Evolutionary conservation across 177 flowering plant genomes (phyloP).

Genomic region (Vitis hybrid): DNA sequence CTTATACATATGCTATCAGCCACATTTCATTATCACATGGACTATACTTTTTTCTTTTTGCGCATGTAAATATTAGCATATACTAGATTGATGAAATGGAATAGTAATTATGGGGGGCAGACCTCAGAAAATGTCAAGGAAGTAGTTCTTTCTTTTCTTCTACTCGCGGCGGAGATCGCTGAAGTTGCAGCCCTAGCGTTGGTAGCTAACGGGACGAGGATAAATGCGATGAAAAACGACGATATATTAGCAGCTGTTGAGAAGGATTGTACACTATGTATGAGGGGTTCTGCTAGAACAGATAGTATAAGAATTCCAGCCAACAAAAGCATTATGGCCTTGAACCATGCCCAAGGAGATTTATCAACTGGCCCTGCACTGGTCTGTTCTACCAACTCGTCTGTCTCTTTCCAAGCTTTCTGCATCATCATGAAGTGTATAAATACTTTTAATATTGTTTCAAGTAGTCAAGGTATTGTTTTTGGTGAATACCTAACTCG

Average conservation of each 20-base stretch:
- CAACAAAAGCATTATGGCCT: conserved; percentile 13
- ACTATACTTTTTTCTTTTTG: no score
- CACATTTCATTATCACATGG: no score
- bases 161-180: conserved; percentile 20
- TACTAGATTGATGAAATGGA: no score
- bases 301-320: conserved; percentile 18
- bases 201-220: conserved; percentile 28
- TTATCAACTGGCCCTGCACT: background rate
- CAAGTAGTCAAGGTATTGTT: background rate
- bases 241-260: conserved; percentile 18
- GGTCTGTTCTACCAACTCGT: background rate
- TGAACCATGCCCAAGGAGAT: conserved; percentile 4
- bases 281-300: conserved; percentile 29
- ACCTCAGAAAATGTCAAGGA: conserved; percentile 39
- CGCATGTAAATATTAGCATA: no score
- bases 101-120: background rate
- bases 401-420: conserved; percentile 17
- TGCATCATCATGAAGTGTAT: background rate
- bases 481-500: no score
- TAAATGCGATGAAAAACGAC: conserved; percentile 26
- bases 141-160: conserved; percentile 21
- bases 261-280: conserved; percentile 18
- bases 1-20: no score
- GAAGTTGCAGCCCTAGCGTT: conserved; percentile 17
- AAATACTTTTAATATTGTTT: background rate